These are phyloP conservation scores for Ganoderma lingzhi DNA, from an alignment of 1,284 basidiomycete species.

Conservation along the genomic window DNA sequence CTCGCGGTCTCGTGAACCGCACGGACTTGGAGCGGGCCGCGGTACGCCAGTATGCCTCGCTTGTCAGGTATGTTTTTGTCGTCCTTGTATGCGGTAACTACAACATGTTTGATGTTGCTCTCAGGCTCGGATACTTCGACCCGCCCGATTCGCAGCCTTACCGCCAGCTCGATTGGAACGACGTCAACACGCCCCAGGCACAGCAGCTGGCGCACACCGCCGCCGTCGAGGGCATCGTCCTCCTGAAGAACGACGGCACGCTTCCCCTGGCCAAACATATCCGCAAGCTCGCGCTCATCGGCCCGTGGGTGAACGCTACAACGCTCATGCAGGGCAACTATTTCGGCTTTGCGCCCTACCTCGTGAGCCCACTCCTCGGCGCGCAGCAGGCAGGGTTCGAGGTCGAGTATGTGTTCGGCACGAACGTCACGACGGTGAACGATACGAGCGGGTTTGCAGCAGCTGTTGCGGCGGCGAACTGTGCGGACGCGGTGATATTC, in stretches of 20 bases:
- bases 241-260: conserved; percentile 65
- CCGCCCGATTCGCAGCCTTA: conserved; percentile 56
- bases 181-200: conserved; percentile 55
- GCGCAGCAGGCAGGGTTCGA: conserved; percentile 54
- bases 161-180: conserved; percentile 54
- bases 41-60: conserved; percentile 57
- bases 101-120: background rate
- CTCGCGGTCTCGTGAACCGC: conserved; percentile 54
- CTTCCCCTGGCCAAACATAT: conserved; percentile 53
- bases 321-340: conserved; percentile 66
- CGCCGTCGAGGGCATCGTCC: conserved; percentile 59
- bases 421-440: conserved; percentile 47
- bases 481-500: conserved; percentile 49
- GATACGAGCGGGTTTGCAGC: conserved; percentile 52
- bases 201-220: conserved; percentile 59
- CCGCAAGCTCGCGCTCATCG: conserved; percentile 59
- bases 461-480: conserved; percentile 41
- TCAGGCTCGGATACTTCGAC: conserved; percentile 64
- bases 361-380: conserved; percentile 59
- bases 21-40: conserved; percentile 53
- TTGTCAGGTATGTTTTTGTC: conserved; percentile 51
- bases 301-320: conserved; percentile 65
- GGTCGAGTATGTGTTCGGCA: conserved; percentile 53
- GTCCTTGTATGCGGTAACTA: background rate
- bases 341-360: conserved; percentile 58